Percentiles rank a stretch among this genome's conserved stretches.
Conservation (phyloP, 208 protist species). For the Crithidia expoeki region DNA sequence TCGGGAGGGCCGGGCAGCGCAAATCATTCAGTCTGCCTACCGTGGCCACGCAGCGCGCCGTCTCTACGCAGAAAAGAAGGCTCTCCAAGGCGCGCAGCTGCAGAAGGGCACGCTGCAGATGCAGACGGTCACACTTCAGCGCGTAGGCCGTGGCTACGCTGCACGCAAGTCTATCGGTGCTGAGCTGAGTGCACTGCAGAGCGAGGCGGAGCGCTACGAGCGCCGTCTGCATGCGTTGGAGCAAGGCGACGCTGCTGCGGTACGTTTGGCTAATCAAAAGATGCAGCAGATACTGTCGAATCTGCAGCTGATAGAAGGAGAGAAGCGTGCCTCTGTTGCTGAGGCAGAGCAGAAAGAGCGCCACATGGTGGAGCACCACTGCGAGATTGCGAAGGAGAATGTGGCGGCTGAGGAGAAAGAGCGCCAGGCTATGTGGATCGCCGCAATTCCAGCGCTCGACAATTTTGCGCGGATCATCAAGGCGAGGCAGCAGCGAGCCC, state of each 20-base stretch:
- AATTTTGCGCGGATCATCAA: slow-evolving; percentile 4
- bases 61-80: slow-evolving; percentile 34
- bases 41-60: slow-evolving; percentile 46
- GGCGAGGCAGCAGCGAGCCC: slow-evolving; percentile 25
- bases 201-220: slow-evolving; percentile 54
- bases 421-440: not conserved
- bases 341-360: slow-evolving; percentile 23
- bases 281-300: not conserved
- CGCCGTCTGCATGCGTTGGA: slow-evolving; percentile 30
- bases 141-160: slow-evolving; percentile 64
- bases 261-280: slow-evolving; percentile 7
- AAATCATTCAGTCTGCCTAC: slow-evolving; percentile 70
- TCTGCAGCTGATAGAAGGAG: slow-evolving; percentile 29
- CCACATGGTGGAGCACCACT: slow-evolving; percentile 10
- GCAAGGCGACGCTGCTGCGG: slow-evolving; percentile 23
- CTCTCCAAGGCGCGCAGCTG: slow-evolving; percentile 7
- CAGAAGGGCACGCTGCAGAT: not conserved
- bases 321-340: slow-evolving; percentile 15
- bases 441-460: not conserved
- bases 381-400: not conserved
- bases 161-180: slow-evolving; percentile 41
- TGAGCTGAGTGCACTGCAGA: slow-evolving; percentile 31
- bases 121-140: slow-evolving; percentile 41
- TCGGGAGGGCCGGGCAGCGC: slow-evolving; percentile 42
- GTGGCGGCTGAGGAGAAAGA: not conserved